Evolutionary conservation across 2,329 filamentous ascomycete genomes (phyloP).

Genomic region (Thielaviopsis euricoi): DNA sequence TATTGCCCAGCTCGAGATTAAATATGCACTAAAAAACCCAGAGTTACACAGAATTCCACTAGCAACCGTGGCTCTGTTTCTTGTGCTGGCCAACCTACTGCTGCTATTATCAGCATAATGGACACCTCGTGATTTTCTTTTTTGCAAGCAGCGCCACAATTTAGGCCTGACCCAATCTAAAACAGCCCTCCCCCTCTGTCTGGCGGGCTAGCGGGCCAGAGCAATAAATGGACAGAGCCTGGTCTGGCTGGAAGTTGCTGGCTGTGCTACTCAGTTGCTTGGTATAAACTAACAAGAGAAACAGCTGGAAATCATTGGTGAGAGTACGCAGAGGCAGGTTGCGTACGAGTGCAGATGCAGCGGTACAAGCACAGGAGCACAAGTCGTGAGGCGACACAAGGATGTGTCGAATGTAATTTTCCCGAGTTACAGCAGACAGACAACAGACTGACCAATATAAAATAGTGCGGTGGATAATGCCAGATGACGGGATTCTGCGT

Average conservation of each 20-base stretch:
- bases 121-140: background rate
- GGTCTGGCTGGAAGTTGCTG: no score
- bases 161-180: background rate
- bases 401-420: background rate
- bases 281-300: no score
- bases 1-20: no score
- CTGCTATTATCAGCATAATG: background rate
- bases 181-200: no score
- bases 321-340: background rate
- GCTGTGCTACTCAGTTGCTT: no score
- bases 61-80: background rate
- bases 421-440: background rate
- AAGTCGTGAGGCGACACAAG: background rate
- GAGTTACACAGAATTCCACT: background rate
- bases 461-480: no score
- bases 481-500: no score
- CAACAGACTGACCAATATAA: no score
- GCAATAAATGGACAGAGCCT: no score
- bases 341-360: background rate
- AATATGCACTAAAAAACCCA: no score
- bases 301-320: no score
- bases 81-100: background rate
- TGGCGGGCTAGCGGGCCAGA: no score
- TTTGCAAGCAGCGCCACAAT: background rate
- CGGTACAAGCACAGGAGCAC: background rate